A percentile compares a stretch with the other conserved stretches of the same genome.
These are phyloP conservation scores for Didymella arachidicola DNA, from an alignment of 2,329 filamentous ascomycete genomes.

Conservation along the genomic window DNA sequence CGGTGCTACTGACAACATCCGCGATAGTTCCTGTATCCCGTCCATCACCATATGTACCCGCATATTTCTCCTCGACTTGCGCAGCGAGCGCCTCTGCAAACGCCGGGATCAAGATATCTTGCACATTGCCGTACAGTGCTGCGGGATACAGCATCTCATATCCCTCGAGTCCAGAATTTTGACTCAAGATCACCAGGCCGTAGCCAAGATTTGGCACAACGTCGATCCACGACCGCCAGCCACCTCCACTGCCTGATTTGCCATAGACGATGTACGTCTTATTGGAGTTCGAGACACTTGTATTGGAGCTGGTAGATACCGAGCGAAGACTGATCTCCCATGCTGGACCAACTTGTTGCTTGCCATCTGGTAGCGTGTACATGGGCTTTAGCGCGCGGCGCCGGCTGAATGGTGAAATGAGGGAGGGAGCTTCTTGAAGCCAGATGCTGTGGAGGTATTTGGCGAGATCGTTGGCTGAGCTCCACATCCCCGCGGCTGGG, in stretches of 20 bases:
- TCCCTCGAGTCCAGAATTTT: conserved; percentile 24
- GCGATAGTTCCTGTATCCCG: conserved; percentile 30
- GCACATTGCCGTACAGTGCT: conserved; percentile 25
- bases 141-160: conserved; percentile 32
- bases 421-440: conserved; percentile 30
- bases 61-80: conserved; percentile 28
- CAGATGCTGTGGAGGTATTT: conserved; percentile 38
- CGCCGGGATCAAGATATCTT: conserved; percentile 38
- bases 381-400: conserved; percentile 36
- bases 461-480: conserved; percentile 41
- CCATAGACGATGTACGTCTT: conserved; percentile 42
- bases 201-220: conserved; percentile 43
- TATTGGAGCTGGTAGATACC: conserved; percentile 21
- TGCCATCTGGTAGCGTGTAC: conserved; percentile 35
- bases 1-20: conserved; percentile 24
- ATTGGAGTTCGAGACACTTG: conserved; percentile 5
- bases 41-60: conserved; percentile 32
- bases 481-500: conserved; percentile 45
- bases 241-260: conserved; percentile 44
- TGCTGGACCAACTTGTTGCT: conserved; percentile 38
- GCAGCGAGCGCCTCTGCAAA: conserved; percentile 33
- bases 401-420: conserved; percentile 39
- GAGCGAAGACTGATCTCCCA: conserved; percentile 41
- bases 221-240: conserved; percentile 45
- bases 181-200: conserved; percentile 36